phyloP scores from a whole-genome alignment of 768 basidiomycete species.

The Auriscalpium vulgare region DNA sequence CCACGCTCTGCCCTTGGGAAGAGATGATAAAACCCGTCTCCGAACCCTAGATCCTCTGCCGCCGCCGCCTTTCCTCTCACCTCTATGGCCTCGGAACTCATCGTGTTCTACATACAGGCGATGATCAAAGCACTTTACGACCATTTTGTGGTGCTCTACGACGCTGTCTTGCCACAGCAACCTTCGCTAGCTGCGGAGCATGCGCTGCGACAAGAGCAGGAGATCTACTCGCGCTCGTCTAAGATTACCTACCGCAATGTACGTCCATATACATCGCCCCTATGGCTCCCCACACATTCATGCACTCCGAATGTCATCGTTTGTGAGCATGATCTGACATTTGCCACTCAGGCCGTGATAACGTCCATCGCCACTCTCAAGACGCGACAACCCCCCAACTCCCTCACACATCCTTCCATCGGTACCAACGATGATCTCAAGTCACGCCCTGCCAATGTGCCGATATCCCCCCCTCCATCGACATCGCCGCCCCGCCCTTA shows the following conservation, averaged over 20 bases:
- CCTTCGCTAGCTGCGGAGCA: slow-evolving; percentile 68
- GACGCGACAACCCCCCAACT: slow-evolving; percentile 46
- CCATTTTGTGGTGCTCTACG: slow-evolving; percentile 65
- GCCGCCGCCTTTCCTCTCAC: not conserved
- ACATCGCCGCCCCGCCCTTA: not conserved
- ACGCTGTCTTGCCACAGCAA: slow-evolving; percentile 40
- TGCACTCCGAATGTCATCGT: slow-evolving; percentile 12
- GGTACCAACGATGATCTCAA: slow-evolving; percentile 65
- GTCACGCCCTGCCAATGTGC: slow-evolving; percentile 36
- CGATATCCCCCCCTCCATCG: not conserved
- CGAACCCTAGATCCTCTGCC: not conserved
- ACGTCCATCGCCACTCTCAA: slow-evolving; percentile 44
- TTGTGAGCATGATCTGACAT: not conserved
- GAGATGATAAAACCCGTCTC: too few relatives aligned
- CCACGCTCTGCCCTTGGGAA: too few relatives aligned
- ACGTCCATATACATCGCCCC: slow-evolving; percentile 15
- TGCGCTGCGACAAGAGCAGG: slow-evolving; percentile 73
- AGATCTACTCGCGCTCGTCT: slow-evolving; percentile 65
- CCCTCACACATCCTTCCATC: slow-evolving; percentile 59
- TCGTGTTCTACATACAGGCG: slow-evolving; percentile 30
- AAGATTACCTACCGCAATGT: slow-evolving; percentile 84
- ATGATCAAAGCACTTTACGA: slow-evolving; percentile 72
- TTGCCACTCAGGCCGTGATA: slow-evolving; percentile 38
- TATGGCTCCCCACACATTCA: not conserved
- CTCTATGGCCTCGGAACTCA: not conserved